Evolutionary conservation across 345 rosid genomes (phyloP).

Genomic region (Erysimum cheiranthoides): DNA sequence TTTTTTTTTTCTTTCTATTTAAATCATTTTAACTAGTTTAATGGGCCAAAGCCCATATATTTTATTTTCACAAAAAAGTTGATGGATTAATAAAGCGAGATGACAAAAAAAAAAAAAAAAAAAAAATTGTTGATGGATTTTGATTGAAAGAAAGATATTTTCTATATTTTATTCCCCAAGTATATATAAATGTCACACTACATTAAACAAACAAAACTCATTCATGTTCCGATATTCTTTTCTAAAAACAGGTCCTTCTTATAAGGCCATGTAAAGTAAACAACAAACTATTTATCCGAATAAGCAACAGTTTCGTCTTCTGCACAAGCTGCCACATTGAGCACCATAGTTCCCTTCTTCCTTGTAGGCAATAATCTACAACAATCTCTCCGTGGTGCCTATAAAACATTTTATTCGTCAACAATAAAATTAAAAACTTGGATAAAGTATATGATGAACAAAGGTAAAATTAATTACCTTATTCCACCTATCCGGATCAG

Average conservation of each 20-base stretch:
- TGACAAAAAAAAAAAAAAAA: too few relatives aligned
- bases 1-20: neutral
- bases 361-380: conserved; percentile 51
- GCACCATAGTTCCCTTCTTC: conserved; percentile 46
- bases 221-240: neutral
- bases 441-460: neutral
- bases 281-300: conserved; percentile 36
- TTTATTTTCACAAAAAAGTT: too few relatives aligned
- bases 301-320: conserved; percentile 51
- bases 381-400: conserved; percentile 63
- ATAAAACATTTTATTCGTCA: neutral
- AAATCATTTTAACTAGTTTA: neutral
- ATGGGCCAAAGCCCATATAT: neutral
- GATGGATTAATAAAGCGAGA: too few relatives aligned
- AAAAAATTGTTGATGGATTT: neutral
- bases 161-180: neutral
- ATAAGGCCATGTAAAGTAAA: neutral
- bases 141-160: neutral
- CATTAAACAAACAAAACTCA: neutral
- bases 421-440: neutral
- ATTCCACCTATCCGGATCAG: conserved; percentile 59
- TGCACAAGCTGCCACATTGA: conserved; percentile 54
- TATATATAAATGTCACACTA: conserved; percentile 21
- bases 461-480: conserved; percentile 33
- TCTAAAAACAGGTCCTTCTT: neutral